These are phyloP conservation scores for Teratosphaeria pseudoeucalypti DNA, from an alignment of 2,329 filamentous ascomycete genomes.

Conservation along the genomic window DNA sequence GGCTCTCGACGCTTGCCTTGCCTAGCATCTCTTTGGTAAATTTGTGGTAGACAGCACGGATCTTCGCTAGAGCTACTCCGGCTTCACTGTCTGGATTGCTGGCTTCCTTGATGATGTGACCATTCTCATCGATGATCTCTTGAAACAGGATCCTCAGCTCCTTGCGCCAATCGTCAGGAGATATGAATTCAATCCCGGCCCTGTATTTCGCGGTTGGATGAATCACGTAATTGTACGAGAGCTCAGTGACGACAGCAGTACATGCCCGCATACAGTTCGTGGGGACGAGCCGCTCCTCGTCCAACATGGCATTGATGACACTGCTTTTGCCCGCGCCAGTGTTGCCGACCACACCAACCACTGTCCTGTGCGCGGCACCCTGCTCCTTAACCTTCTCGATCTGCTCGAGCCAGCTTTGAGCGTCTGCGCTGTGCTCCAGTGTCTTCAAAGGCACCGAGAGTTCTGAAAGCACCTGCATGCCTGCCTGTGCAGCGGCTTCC, in stretches of 20 bases:
- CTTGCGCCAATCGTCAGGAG: slow-evolving; percentile 39
- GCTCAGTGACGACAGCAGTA: slow-evolving; percentile 51
- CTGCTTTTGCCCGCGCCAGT: slow-evolving; percentile 54
- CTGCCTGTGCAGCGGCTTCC: slow-evolving; percentile 30
- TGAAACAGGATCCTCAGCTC: slow-evolving; percentile 41
- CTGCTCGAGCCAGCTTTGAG: slow-evolving; percentile 30
- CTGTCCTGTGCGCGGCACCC: slow-evolving; percentile 31
- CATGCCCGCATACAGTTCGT: slow-evolving; percentile 53
- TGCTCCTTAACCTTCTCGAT: slow-evolving; percentile 34
- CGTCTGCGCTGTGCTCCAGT: slow-evolving; percentile 21
- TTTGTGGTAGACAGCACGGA: slow-evolving; percentile 39
- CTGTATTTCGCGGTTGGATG: slow-evolving; percentile 42
- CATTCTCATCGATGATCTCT: slow-evolving; percentile 37
- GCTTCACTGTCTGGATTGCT: slow-evolving; percentile 37
- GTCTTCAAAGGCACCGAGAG: slow-evolving; percentile 25
- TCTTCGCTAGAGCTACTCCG: slow-evolving; percentile 41
- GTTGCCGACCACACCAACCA: slow-evolving; percentile 51
- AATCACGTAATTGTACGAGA: slow-evolving; percentile 47
- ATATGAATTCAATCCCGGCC: slow-evolving; percentile 50
- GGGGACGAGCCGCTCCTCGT: slow-evolving; percentile 47
- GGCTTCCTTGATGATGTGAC: slow-evolving; percentile 28
- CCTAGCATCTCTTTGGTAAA: slow-evolving; percentile 32
- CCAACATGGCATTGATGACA: slow-evolving; percentile 53
- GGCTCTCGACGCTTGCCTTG: slow-evolving; percentile 26
- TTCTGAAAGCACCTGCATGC: slow-evolving; percentile 27